Base-by-base conservation (phyloP, 139 green algal species). In the Limnomonas spitsbergensis region DNA sequence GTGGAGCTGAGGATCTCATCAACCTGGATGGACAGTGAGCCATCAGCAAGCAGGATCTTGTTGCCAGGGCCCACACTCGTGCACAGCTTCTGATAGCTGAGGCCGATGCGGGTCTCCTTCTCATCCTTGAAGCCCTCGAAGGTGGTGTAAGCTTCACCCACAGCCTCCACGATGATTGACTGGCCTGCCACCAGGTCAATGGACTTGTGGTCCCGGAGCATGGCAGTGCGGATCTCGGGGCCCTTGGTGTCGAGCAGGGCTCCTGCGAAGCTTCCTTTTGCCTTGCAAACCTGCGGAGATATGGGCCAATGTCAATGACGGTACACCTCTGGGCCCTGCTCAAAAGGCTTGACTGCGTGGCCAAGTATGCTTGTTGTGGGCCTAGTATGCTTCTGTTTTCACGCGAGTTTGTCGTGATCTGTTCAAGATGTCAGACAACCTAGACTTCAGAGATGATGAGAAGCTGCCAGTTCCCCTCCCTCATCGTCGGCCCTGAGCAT, bases 191-290 rank as follows among this genome's bases (percentile, higher is more conserved):
- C 67, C 69, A 88, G 69, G 34, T 87, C 56, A 36, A 90, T 89
- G 74, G 80, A 37, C 79, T 91, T 86, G 52, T 75, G 75, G 47
- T 80, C 85, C 24, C 40, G 40, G 39, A 92, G 81, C 85, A 92
- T 89, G 61, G 87, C 84, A 20, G 87, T 89, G 52, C 87, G 84
- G 80, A 91, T 89, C 80, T 91, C 87, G 26, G 87, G 87, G 36
- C 87, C 87, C 81, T 91, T 91, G 78, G 84, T 91, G 84, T 89
- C 87, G 56, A 91, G 82, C 73, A 93, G 81, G 71, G 75, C 52
- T 6, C 80, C 84, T 2, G 84, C 77, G 4, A 69, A 70, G 40
- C 39, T 81, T 24, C 67, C 40, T 42, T 89, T 86, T 0, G 1
- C 69, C 14, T 36, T 36, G 14, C 77, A 82, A 20, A 86, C 83